Base-by-base conservation (phyloP, 805 yeast species). In the Saccharomycopsis fodiens region DNA sequence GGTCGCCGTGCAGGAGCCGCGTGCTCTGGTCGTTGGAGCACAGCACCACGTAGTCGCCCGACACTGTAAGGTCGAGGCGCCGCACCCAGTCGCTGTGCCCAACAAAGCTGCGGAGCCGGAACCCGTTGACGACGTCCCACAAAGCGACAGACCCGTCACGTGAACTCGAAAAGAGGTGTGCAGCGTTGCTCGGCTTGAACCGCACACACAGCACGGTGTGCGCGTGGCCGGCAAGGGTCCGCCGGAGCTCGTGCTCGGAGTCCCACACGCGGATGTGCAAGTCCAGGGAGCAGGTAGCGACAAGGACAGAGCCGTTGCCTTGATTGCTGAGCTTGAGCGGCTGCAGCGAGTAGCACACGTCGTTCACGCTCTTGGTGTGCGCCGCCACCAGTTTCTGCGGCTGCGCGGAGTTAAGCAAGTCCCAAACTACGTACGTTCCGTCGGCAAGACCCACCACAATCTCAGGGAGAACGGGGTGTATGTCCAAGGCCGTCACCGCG, bases 81-180 rank as follows among this genome's bases (percentile, higher is more conserved):
- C 95, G 67, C 3, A 87, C 87, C 97, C 97, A 89, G 53, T 87
- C 96, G 7, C 85, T 73, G 61, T 89, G 97, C 1, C 89, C 91
- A 13, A 74, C 69, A 46, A 87, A 76, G 0, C 85, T 76, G 49
- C 73, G 71, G 15, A 76, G 54, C 49, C 87, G 76, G 69, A 76
- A 78, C 0, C 95, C 96, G 3, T 77, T 70, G 2, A 67, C 61
- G 4, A 82, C 57, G 60, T 84, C 84, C 89, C 89, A 83, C 2
- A 77, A 55, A 54, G 72, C 78, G 4, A 81, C 70, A 1, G 79
- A 58, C 5, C 66, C 68, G 56, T 83, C 91, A 47, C 89, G 65
- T 1, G 87, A 79, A 25, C 78, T 77, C 10, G 82, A 74, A 44
- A 79, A 74, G 15, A 82, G 57, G 13, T 67, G 67, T 22, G 65